Evolutionary conservation across 139 green algal species (phyloP).

Genomic region (Picochlorum sp.): DNA sequence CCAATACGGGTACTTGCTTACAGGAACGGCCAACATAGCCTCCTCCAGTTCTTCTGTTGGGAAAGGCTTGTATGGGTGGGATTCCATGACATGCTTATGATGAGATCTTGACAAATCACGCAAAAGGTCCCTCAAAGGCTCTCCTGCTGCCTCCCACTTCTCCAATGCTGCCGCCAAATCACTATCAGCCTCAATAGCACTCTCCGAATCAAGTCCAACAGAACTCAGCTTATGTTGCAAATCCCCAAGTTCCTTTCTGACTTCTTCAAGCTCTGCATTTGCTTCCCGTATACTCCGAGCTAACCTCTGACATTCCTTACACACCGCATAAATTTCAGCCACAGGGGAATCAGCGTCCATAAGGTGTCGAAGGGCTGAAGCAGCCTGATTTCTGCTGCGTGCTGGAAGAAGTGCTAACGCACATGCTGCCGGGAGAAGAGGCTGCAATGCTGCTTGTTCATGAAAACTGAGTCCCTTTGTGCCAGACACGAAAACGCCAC

Average conservation of each 20-base stretch:
- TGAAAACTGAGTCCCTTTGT: background rate
- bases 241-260: constrained; percentile 7
- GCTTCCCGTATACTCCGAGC: background rate
- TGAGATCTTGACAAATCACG: constrained; percentile 10
- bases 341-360: constrained; percentile 47
- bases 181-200: constrained; percentile 1
- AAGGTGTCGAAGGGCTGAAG: constrained; percentile 41
- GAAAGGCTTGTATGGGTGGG: constrained; percentile 42
- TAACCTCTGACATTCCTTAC: constrained; percentile 30
- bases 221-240: constrained; percentile 6
- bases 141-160: background rate
- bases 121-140: constrained; percentile 5
- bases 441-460: background rate
- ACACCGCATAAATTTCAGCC: constrained; percentile 50
- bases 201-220: background rate
- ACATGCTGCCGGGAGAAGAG: constrained; percentile 42
- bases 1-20: constrained; percentile 2
- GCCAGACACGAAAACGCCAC: background rate
- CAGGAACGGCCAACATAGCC: constrained; percentile 29
- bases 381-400: constrained; percentile 20
- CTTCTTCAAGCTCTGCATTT: constrained; percentile 15
- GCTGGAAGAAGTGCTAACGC: constrained; percentile 51
- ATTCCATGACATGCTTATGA: constrained; percentile 10
- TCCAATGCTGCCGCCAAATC: constrained; percentile 7
- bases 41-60: constrained; percentile 31